These are phyloP conservation scores for Glomus cerebriforme DNA, from an alignment of 192 early-diverging fungal genomes.

Conservation along the genomic window DNA sequence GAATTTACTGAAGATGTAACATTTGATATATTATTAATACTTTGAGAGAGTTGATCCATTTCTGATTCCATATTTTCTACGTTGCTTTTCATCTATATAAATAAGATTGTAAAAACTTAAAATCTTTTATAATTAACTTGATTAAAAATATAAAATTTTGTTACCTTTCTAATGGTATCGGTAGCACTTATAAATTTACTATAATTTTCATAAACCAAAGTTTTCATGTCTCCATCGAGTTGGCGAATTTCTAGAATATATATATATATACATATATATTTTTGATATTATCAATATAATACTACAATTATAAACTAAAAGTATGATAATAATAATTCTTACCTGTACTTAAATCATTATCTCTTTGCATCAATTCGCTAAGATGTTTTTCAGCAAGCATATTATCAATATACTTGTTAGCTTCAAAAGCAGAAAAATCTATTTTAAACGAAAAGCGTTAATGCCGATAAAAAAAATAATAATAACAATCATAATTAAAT, in stretches of 20 bases:
- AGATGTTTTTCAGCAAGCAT: slow-evolving; percentile 69
- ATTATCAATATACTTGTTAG: slow-evolving; percentile 78
- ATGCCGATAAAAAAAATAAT: neutral
- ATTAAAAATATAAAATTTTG: neutral
- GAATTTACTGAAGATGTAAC: slow-evolving; percentile 55
- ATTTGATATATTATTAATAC: slow-evolving; percentile 65
- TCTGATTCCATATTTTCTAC: slow-evolving; percentile 86
- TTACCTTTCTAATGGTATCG: slow-evolving; percentile 80
- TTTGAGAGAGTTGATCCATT: slow-evolving; percentile 71
- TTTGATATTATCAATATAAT: neutral
- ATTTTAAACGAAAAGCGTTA: slow-evolving; percentile 9
- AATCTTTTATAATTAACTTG: neutral
- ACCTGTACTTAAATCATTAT: slow-evolving; percentile 79
- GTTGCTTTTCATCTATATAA: slow-evolving; percentile 78
- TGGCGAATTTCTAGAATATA: slow-evolving; percentile 82
- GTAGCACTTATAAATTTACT: slow-evolving; percentile 95
- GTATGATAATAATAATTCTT: neutral
- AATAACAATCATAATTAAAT: neutral
- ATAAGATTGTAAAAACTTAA: neutral
- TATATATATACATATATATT: too few relatives aligned
- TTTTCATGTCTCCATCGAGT: slow-evolving; percentile 96
- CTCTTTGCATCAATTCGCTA: slow-evolving; percentile 65
- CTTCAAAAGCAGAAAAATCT: slow-evolving; percentile 73
- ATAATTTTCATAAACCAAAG: slow-evolving; percentile 98
- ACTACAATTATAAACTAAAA: neutral